Base-by-base conservation (phyloP, 225 moss, liverwort and hornwort genomes). In the Pseudisothecium myosuroides region DNA sequence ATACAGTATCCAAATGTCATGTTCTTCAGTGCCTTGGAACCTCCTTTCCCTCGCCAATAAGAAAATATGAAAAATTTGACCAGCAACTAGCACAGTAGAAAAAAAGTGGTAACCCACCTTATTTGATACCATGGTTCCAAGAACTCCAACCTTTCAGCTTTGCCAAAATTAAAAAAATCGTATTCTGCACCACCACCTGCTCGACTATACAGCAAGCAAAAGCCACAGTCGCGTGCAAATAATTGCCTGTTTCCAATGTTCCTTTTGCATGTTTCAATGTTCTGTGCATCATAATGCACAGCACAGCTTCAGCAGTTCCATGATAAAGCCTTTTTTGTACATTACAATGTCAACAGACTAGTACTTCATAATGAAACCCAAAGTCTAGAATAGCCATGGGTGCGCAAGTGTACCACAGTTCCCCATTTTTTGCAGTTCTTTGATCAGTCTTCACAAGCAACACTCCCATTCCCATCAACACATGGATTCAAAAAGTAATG, bases 91-190 rank as follows among this genome's bases (percentile, higher is more conserved):
- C 19, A 31, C 49, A 75, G 19, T 31, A 31, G 7, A 11, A 7
- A 49, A 49, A 31, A 49, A 19, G 4, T 49, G 49, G 18, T 4
- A 6, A 18, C 29, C 45, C 47, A 17, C 47, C 47, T 31, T 13
- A 12, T 34, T 75, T 52, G 75, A 34, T 34, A 21, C 29, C 31
- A 43, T 39, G 18, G 11, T 58, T 39, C 27, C n/a, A n/a, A 28
- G 7, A 58, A 18, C 56, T 80, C 39, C 58, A 5, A 39, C 10
- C 39, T 58, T 80, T 28, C 80, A 12, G 28, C 58, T 80, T 80
- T 41, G 39, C 39, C 2, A 26, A n/a, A 36, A 13, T 1, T 32
- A n/a, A 56, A 79, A n/a, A 7, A 1, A 2, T 37, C 2, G 0
- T 18, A 41, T 59, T 59, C 80, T 59, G 28, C 3, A 0, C 59